Conservation (phyloP, 805 yeast genomes). For the Tetrapisispora phaffii region DNA sequence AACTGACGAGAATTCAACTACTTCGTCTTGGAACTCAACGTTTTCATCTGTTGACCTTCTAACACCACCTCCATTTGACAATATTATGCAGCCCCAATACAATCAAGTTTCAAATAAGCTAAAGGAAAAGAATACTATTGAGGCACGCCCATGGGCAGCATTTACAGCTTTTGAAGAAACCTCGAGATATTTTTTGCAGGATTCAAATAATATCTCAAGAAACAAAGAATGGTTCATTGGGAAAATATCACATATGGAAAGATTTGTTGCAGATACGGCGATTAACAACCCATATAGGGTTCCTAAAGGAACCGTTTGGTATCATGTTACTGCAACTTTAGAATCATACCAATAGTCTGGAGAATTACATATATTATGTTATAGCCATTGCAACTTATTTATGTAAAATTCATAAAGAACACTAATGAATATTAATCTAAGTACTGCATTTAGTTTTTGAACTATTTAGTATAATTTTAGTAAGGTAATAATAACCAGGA, state of each 20-base stretch:
- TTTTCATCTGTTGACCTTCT: slow-evolving; percentile 29
- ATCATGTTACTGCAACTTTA: slow-evolving; percentile 42
- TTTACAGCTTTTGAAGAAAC: slow-evolving; percentile 69
- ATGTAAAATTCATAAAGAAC: no score
- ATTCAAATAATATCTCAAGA: slow-evolving; percentile 29
- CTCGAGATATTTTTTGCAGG: slow-evolving; percentile 68
- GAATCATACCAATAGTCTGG: slow-evolving; percentile 4
- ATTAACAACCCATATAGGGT: slow-evolving; percentile 56
- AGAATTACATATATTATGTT: no score
- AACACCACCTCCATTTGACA: slow-evolving; percentile 25
- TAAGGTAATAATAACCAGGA: no score
- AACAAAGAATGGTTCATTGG: slow-evolving; percentile 80
- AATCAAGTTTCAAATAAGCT: neutral
- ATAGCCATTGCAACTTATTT: no score
- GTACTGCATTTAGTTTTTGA: no score
- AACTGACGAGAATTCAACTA: slow-evolving; percentile 4
- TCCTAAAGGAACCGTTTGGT: slow-evolving; percentile 56
- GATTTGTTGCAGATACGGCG: slow-evolving; percentile 38
- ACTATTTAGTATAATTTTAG: no score
- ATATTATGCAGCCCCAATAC: slow-evolving; percentile 3
- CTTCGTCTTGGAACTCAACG: slow-evolving; percentile 25
- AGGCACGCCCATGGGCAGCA: slow-evolving; percentile 76
- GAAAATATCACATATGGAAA: slow-evolving; percentile 48
- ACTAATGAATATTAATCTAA: no score
- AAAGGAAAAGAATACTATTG: neutral